Conservation (phyloP, 1,139 yeast species). For the Lodderomyces oxycetoniae region DNA sequence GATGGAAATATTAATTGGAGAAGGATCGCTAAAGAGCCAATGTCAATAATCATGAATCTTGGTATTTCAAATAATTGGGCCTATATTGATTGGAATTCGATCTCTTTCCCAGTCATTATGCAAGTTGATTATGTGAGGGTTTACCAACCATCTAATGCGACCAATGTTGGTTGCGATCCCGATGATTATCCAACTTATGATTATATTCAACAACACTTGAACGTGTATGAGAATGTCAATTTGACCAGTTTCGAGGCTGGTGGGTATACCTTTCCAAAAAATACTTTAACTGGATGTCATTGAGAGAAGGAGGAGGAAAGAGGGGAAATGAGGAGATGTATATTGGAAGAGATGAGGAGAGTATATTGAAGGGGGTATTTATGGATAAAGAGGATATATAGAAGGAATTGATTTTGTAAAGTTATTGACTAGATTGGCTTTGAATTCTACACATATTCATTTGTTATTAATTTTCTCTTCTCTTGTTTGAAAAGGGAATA, state of each 20-base stretch:
- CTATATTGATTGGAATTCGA: slow-evolving; percentile 73
- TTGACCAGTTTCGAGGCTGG: slow-evolving; percentile 62
- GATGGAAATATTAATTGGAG: slow-evolving; percentile 83
- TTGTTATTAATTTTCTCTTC: no score
- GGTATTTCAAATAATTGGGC: slow-evolving; percentile 84
- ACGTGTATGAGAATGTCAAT: slow-evolving; percentile 61
- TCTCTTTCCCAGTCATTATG: slow-evolving; percentile 65
- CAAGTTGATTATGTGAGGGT: slow-evolving; percentile 72
- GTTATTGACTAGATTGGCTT: no score
- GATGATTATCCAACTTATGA: slow-evolving; percentile 65
- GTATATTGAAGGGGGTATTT: no score
- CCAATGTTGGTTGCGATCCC: slow-evolving; percentile 71
- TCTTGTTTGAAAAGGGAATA: no score
- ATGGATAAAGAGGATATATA: no score
- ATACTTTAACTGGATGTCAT: slow-evolving; percentile 15
- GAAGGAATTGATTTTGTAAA: no score
- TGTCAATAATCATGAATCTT: slow-evolving; percentile 72
- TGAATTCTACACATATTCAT: no score
- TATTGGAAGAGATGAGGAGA: background rate
- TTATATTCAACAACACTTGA: slow-evolving; percentile 60
- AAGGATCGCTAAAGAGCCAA: slow-evolving; percentile 77
- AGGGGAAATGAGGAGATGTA: background rate
- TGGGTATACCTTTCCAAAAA: slow-evolving; percentile 62
- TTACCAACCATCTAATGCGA: slow-evolving; percentile 60
- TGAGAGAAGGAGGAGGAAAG: background rate